phyloP scores from a whole-genome alignment of 768 basidiomycete species.

The Pleurotus platypus region DNA sequence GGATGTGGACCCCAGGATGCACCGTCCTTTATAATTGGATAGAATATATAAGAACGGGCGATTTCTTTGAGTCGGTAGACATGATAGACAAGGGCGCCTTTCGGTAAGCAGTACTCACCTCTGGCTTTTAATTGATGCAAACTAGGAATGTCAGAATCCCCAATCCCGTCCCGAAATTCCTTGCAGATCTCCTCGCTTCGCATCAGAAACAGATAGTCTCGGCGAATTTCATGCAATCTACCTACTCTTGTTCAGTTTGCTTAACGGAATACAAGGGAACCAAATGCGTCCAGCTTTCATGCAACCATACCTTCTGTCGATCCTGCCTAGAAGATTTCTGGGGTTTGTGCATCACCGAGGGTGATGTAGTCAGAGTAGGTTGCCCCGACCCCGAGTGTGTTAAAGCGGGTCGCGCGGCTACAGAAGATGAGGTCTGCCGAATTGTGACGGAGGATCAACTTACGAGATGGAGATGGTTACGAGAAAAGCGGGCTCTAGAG shows the following conservation, averaged over 20 bases:
- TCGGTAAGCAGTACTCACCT: constrained; percentile 25
- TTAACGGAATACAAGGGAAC: constrained; percentile 70
- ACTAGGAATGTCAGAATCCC: constrained; percentile 35
- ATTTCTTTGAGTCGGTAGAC: constrained; percentile 50
- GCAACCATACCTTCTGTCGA: constrained; percentile 82
- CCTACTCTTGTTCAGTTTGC: constrained; percentile 77
- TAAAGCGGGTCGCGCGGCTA: constrained; percentile 56
- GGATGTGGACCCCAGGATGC: constrained; percentile 61
- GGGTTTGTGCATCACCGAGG: constrained; percentile 77
- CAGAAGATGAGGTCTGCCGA: constrained; percentile 68
- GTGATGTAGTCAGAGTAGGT: constrained; percentile 68
- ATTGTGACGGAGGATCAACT: constrained; percentile 66
- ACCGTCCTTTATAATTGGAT: constrained; percentile 68
- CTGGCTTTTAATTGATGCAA: constrained; percentile 4
- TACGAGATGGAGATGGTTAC: constrained; percentile 74
- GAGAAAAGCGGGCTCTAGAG: constrained; percentile 69
- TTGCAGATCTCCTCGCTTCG: constrained; percentile 43
- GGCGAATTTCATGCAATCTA: constrained; percentile 55
- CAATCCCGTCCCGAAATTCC: constrained; percentile 53
- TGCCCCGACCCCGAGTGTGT: constrained; percentile 82
- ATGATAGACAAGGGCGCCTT: constrained; percentile 33
- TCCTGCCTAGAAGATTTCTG: constrained; percentile 79
- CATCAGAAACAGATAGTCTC: constrained; percentile 46
- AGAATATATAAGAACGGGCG: constrained; percentile 65
- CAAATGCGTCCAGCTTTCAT: constrained; percentile 66